Conservation (phyloP, 2,329 filamentous ascomycete species). For the Paecilomyces sp. region DNA sequence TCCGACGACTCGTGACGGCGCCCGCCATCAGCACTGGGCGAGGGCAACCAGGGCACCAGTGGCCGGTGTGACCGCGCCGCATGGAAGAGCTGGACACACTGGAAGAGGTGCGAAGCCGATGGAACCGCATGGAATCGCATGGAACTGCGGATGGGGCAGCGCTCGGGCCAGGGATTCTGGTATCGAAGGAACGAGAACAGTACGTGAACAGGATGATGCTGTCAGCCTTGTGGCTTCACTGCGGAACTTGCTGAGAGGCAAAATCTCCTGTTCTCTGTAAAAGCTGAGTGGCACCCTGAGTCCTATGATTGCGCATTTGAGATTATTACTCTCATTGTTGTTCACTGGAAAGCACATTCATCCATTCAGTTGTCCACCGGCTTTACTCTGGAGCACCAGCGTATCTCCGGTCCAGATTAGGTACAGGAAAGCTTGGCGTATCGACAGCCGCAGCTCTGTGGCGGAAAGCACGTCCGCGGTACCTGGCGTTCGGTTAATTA, state of each 20-base stretch:
- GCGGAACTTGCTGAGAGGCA: background rate
- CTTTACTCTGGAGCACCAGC: slow-evolving; percentile 1
- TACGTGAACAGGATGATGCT: slow-evolving; percentile 6
- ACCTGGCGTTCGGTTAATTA: slow-evolving; percentile 5
- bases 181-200: slow-evolving; percentile 12
- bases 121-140: slow-evolving; percentile 24
- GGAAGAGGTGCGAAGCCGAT: slow-evolving; percentile 21
- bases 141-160: slow-evolving; percentile 13
- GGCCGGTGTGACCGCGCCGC: background rate
- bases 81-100: background rate
- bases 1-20: background rate
- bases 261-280: background rate
- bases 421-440: slow-evolving; percentile 7
- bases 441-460: background rate
- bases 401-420: slow-evolving; percentile 9
- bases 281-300: background rate
- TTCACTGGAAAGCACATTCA: background rate
- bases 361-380: background rate
- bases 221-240: slow-evolving; percentile 1
- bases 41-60: slow-evolving; percentile 1
- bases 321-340: background rate
- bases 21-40: background rate
- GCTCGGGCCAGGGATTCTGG: slow-evolving; percentile 17
- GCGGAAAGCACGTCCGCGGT: slow-evolving; percentile 2
- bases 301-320: background rate